phyloP scores from a whole-genome alignment of 108 stramenopile species.

The Fragilariopsis cylindrus region DNA sequence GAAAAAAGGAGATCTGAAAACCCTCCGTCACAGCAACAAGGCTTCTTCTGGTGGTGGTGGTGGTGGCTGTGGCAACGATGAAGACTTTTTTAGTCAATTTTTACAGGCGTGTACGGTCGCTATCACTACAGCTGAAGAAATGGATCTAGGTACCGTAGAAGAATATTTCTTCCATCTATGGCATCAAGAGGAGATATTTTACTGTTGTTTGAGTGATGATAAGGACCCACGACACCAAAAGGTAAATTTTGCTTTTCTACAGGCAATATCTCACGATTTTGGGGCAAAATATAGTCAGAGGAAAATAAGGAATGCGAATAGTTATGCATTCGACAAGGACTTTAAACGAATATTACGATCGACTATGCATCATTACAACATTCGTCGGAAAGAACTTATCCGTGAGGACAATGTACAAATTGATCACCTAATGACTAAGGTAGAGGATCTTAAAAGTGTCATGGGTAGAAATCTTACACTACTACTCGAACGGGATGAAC shows the following conservation, averaged over 20 bases:
- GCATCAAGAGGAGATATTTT: conserved; percentile 53
- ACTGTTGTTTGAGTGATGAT: conserved; percentile 70
- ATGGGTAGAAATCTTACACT: conserved; percentile 67
- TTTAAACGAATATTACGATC: conserved; percentile 58
- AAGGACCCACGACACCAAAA: conserved; percentile 52
- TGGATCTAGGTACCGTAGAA: conserved; percentile 30
- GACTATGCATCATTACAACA: conserved; percentile 73
- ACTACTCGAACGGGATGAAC: conserved; percentile 54
- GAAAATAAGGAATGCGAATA: conserved; percentile 60
- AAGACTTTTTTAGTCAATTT: conserved; percentile 42
- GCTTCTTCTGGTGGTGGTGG: conserved; percentile 22
- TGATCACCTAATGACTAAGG: conserved; percentile 41
- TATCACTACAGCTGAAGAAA: conserved; percentile 28
- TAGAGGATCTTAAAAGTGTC: conserved; percentile 72
- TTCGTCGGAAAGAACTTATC: conserved; percentile 49
- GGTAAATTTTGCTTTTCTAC: conserved; percentile 70
- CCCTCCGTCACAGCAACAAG: conserved; percentile 60
- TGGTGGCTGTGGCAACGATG: conserved; percentile 3
- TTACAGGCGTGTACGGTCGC: conserved; percentile 39
- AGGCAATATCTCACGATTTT: conserved; percentile 62
- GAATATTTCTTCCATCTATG: conserved; percentile 78
- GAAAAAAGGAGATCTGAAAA: conserved; percentile 57
- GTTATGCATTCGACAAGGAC: conserved; percentile 68
- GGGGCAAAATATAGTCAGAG: conserved; percentile 29
- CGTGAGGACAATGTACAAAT: conserved; percentile 35